Base-by-base conservation (phyloP, 2,329 filamentous ascomycete genomes). In the Graphilbum fragrans region DNA sequence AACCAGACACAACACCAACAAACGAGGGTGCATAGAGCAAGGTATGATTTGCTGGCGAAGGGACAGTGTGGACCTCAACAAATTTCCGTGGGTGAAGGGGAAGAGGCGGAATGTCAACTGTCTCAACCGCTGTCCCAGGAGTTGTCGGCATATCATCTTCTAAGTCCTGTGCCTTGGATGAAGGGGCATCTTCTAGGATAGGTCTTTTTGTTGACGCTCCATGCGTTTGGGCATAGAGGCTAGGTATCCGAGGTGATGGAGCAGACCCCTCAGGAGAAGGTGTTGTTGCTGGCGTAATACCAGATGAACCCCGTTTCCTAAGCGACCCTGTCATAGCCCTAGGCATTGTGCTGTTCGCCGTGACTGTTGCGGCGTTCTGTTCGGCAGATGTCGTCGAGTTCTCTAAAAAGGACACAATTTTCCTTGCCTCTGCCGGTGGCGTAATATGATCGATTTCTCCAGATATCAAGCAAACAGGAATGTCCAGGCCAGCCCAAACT, bases 11-110 rank as follows among this genome's bases (percentile, higher is more conserved):
- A 6, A 80, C 80, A 39, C 86, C 81, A 35, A 82, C 82, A 2
- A 77, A 84, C 1, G 74, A 69, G 2, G 86, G 82, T 43, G 80
- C 80, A 57, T 94, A 96, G 6, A 94, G 72, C 21, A 96, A 66
- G 12, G 84, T 82, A 59, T 96, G 90, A 3, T 81, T 82, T 10
- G 86, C 85, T 1, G 87, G 87, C 1, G 75, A 65, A 0, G 84
- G 84, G 38, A 95, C 69, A 39, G 88, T 68, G 19, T 73, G 72
- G 1, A 74, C 79, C 53, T 84, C 80, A 20, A 94, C 66, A 9
- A 77, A 62, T 50, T 67, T 70, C 5, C 55, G 53, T 1, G 73
- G 74, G 27, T 64, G 65, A 7, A 56, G 53, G 4, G 65, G 66
- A 48, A 74, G 69, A 5, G 62, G 54, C 21, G 74, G 69, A 12